phyloP scores from a whole-genome alignment of 345 rosid genomes.

The Bruguiera gymnorhiza region DNA sequence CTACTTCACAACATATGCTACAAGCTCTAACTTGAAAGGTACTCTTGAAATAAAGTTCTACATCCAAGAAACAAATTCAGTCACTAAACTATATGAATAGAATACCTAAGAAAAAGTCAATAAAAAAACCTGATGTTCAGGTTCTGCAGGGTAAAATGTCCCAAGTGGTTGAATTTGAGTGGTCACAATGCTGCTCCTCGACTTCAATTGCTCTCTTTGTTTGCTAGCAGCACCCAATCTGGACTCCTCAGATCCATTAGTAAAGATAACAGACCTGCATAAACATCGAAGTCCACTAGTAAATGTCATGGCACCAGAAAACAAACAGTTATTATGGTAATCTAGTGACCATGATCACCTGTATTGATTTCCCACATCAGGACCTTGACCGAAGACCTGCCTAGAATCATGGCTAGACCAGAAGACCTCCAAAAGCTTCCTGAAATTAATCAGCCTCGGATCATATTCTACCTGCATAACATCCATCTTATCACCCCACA shows the following conservation, averaged over 20 bases:
- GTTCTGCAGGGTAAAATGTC: constrained; percentile 76
- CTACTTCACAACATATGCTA: too few relatives aligned
- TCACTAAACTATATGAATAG: not conserved
- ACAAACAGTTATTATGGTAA: not conserved
- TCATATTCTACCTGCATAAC: constrained; percentile 76
- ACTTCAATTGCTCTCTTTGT: constrained; percentile 75
- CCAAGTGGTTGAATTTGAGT: constrained; percentile 77
- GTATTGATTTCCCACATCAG: constrained; percentile 91
- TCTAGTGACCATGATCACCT: constrained; percentile 40
- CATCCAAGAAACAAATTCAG: too few relatives aligned
- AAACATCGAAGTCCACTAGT: constrained; percentile 5
- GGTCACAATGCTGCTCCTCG: constrained; percentile 64
- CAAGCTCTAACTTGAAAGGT: too few relatives aligned
- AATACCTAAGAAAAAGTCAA: not conserved
- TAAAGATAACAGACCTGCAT: constrained; percentile 74
- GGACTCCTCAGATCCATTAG: constrained; percentile 76
- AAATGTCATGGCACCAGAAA: not conserved
- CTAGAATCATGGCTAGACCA: constrained; percentile 93
- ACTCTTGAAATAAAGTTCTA: too few relatives aligned
- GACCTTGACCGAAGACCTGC: constrained; percentile 95
- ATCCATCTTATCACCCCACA: not conserved
- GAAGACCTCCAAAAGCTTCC: constrained; percentile 77
- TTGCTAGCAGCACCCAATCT: constrained; percentile 71
- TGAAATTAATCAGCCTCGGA: constrained; percentile 53
- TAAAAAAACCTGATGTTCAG: constrained; percentile 78